Evolutionary conservation across 495 filamentous ascomycete genomes (phyloP).

Genomic region (Staphylotrichum tortipilum): DNA sequence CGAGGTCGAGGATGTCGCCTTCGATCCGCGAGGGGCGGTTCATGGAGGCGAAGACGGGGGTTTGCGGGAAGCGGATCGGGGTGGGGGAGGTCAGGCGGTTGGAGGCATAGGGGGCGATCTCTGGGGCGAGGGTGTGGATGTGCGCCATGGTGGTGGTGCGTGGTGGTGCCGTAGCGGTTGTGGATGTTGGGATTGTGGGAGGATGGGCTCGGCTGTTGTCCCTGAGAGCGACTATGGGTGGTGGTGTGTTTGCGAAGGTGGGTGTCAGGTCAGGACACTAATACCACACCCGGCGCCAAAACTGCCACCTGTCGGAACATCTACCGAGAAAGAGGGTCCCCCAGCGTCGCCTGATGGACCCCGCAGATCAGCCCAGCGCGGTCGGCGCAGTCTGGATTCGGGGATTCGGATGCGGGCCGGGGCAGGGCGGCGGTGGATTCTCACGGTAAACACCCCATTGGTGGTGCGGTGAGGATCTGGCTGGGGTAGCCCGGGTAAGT

Average conservation of each 20-base stretch:
- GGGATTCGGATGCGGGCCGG: slow-evolving; percentile 1
- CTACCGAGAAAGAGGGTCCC: not conserved
- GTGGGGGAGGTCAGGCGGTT: slow-evolving; percentile 24
- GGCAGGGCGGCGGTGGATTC: not conserved
- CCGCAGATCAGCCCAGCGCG: not conserved
- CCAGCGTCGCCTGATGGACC: not conserved
- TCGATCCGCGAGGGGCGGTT: slow-evolving; percentile 41
- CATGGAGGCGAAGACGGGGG: slow-evolving; percentile 38
- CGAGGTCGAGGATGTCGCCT: slow-evolving; percentile 41
- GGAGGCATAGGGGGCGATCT: slow-evolving; percentile 29
- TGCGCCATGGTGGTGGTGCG: slow-evolving; percentile 31
- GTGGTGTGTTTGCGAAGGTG: not conserved
- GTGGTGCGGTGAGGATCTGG: not conserved
- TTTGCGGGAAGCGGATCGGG: slow-evolving; percentile 40
- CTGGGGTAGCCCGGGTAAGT: not conserved
- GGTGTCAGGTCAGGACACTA: not conserved
- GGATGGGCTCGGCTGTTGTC: not conserved
- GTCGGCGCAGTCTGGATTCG: not conserved
- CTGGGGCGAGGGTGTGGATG: slow-evolving; percentile 33
- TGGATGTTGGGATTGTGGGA: too few relatives aligned
- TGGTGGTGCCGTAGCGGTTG: not conserved
- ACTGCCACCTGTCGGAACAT: not conserved
- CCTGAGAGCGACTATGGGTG: not conserved
- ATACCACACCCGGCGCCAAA: too few relatives aligned
- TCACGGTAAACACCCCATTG: slow-evolving; percentile 1